Base-by-base conservation (phyloP, 164 flowering plant genomes). In the Cinnamomum micranthum region DNA sequence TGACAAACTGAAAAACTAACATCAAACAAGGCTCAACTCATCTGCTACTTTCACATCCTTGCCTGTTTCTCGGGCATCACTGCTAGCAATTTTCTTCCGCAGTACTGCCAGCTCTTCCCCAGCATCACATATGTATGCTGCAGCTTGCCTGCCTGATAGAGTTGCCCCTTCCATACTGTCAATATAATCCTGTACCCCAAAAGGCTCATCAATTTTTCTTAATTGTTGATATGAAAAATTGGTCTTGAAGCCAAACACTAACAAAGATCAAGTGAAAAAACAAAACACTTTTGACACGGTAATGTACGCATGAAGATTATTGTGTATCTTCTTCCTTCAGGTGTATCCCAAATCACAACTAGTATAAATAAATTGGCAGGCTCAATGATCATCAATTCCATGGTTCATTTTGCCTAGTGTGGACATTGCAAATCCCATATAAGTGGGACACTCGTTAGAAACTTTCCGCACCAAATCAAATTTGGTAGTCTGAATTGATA, bases 161-260 rank as follows among this genome's bases (percentile, higher is more conserved):
- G 97, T 95, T 65, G 97, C 98, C 28, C 98, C 97, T 81, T 95
- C 99, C 99, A 95, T 95, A 75, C 99, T 95, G 77, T 95, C 98
- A 52, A 95, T 95, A 65, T 95, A 95, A 73, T 95, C 99, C 99
- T 95, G 89, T 51, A 76, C 23, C 63, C 47, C 47, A 41, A 41
- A 41, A 41, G 47, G 1, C 47, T 1, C 2, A 10, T 41, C 47
- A 41, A 41, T 41, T 41, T 1, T 33, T 3, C 35, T 33, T 33
- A 33, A 33, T 33, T 33, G 35, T 33, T 33, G 6, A 33, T 33
- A 41, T 41, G 47, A 7, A 10, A 41, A 41, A 7, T 7, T 41
- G 47, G 47, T 35, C 47, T 35, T 35, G 11, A 41, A 41, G 47
- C 47, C 47, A 41, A 41, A 11, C 47, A 41, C 47, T 41, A 9